These are phyloP conservation scores for Lipomyces spencermartinsiae DNA, from an alignment of 805 yeast genomes.

Conservation along the genomic window DNA sequence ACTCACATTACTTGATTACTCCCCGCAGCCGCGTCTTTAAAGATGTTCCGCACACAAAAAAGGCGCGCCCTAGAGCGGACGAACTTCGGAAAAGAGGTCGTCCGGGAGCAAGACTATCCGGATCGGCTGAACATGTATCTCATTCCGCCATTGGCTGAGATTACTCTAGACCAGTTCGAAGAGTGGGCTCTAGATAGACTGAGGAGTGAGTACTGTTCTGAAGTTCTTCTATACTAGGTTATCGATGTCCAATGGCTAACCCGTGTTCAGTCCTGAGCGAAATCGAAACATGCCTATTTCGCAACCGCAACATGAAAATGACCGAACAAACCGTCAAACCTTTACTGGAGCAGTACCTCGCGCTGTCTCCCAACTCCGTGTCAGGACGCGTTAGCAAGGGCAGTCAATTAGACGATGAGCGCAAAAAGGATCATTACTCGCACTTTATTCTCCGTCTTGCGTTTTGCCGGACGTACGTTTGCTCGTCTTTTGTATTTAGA, in stretches of 20 bases:
- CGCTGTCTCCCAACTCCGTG: slow-evolving; percentile 58
- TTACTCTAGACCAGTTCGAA: slow-evolving; percentile 92
- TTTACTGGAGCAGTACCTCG: slow-evolving; percentile 65
- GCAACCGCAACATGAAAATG: slow-evolving; percentile 69
- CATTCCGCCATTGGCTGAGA: slow-evolving; percentile 79
- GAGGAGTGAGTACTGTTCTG: slow-evolving; percentile 46
- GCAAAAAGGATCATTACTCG: slow-evolving; percentile 88
- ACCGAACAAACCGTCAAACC: slow-evolving; percentile 71
- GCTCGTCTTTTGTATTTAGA: neutral
- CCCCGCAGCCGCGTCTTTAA: neutral
- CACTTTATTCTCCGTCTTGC: slow-evolving; percentile 89
- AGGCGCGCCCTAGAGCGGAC: slow-evolving; percentile 41
- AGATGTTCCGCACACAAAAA: slow-evolving; percentile 44
- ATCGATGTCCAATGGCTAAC: neutral
- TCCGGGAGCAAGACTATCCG: slow-evolving; percentile 52
- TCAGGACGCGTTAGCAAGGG: slow-evolving; percentile 40
- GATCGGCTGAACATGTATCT: slow-evolving; percentile 76
- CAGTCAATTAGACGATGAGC: slow-evolving; percentile 56
- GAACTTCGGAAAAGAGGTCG: slow-evolving; percentile 47
- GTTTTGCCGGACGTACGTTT: slow-evolving; percentile 65
- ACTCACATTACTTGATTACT: neutral
- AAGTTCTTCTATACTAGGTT: no score
- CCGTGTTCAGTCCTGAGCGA: slow-evolving; percentile 65
- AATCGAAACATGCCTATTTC: slow-evolving; percentile 73
- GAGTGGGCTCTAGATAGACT: slow-evolving; percentile 94